Conservation (phyloP, 2,329 filamentous ascomycete species). For the Penicillium sp. region DNA sequence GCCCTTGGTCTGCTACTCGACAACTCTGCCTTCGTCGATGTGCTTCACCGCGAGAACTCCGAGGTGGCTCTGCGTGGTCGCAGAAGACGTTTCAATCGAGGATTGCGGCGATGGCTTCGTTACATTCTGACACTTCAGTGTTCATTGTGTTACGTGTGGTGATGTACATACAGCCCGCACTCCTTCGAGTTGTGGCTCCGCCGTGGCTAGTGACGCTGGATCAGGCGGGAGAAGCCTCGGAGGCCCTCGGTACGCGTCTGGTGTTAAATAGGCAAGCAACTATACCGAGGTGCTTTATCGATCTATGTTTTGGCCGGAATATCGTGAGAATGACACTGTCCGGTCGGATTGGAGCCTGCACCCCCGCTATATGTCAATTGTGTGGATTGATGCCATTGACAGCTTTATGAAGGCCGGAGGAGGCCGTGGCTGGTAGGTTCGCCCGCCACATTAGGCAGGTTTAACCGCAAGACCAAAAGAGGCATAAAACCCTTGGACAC, state of each 20-base stretch:
- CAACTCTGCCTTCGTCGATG: constrained; percentile 48
- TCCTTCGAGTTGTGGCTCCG: constrained; percentile 39
- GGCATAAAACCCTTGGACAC: background rate
- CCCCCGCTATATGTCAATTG: background rate
- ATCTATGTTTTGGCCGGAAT: background rate
- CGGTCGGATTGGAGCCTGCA: background rate
- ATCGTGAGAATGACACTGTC: background rate
- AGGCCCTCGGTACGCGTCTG: background rate
- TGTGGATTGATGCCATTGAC: background rate
- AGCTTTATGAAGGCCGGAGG: background rate
- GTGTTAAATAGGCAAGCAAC: background rate
- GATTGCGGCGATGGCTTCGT: constrained; percentile 53
- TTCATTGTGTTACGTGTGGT: constrained; percentile 33
- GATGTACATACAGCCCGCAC: constrained; percentile 49
- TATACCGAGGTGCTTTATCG: background rate
- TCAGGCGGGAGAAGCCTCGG: constrained; percentile 28
- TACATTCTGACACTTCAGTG: constrained; percentile 48
- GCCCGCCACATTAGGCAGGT: constrained; percentile 14
- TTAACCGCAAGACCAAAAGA: constrained; percentile 7
- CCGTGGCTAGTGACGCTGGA: constrained; percentile 49
- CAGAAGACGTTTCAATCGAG: constrained; percentile 51
- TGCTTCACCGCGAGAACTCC: constrained; percentile 39
- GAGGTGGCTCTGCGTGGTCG: constrained; percentile 39
- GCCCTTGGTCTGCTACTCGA: constrained; percentile 52
- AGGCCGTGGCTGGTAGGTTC: constrained; percentile 3